Evolutionary conservation across 768 basidiomycete genomes (phyloP).

Genomic region (Podaxis sp.): DNA sequence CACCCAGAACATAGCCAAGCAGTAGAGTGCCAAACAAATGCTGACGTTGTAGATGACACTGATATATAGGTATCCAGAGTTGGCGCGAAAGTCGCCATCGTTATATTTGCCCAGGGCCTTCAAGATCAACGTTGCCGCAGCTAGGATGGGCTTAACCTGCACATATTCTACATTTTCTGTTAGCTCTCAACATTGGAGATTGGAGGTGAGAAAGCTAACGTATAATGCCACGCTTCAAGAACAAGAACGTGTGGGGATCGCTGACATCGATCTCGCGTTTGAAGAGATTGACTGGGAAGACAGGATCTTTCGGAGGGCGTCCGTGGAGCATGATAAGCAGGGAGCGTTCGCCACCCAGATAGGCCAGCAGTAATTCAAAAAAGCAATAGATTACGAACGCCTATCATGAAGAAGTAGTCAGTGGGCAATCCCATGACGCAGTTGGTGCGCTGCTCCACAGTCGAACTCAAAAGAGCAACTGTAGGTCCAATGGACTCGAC

Average conservation of each 20-base stretch:
- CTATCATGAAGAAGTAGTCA: constrained; percentile 34
- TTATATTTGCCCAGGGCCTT: constrained; percentile 87
- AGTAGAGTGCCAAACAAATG: constrained; percentile 81
- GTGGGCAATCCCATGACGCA: constrained; percentile 1
- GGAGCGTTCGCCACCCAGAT: constrained; percentile 91
- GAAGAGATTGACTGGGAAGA: constrained; percentile 86
- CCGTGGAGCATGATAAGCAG: constrained; percentile 92
- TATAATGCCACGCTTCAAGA: constrained; percentile 91
- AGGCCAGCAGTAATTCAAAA: constrained; percentile 78
- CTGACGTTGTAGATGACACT: constrained; percentile 83
- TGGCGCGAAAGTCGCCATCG: constrained; percentile 82
- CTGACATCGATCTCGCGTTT: constrained; percentile 86
- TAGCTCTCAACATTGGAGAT: neutral
- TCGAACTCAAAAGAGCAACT: neutral
- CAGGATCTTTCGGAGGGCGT: constrained; percentile 81
- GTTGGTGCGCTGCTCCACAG: neutral
- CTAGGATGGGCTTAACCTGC: constrained; percentile 91
- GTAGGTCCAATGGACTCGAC: neutral
- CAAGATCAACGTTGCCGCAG: constrained; percentile 78
- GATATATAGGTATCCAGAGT: constrained; percentile 91
- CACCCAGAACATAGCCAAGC: constrained; percentile 96
- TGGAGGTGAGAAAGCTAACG: constrained; percentile 48
- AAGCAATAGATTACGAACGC: constrained; percentile 96
- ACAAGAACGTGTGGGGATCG: constrained; percentile 93
- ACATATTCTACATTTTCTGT: constrained; percentile 76